Evolutionary conservation across 495 filamentous ascomycete species (phyloP).

Genomic region (Aspergillus indologenus): DNA sequence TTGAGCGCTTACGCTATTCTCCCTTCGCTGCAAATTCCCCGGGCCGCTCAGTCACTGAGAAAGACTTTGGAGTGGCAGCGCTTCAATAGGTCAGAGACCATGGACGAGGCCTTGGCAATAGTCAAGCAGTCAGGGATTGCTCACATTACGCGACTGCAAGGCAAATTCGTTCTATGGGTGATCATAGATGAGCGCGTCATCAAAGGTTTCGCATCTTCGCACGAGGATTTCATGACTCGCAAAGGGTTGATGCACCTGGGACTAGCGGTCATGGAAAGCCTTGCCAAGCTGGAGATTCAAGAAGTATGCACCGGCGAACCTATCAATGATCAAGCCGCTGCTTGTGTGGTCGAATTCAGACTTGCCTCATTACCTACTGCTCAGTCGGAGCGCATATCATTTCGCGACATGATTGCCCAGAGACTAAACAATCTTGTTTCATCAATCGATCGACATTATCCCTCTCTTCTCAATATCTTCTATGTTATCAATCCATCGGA

Average conservation of each 20-base stretch:
- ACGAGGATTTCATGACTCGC: not conserved
- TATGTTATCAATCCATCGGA: constrained; percentile 8
- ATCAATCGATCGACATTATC: not conserved
- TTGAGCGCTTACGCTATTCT: not conserved
- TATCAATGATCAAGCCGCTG: not conserved
- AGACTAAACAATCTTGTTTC: not conserved
- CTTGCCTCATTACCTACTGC: not conserved
- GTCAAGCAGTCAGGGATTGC: not conserved
- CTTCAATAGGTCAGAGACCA: not conserved
- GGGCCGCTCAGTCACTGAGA: not conserved
- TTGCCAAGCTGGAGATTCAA: not conserved
- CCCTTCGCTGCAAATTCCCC: not conserved
- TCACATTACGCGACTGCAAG: not conserved
- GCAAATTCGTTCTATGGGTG: not conserved
- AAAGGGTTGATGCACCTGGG: not conserved
- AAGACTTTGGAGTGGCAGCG: constrained; percentile 2
- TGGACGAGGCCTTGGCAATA: not conserved
- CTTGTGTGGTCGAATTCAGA: constrained; percentile 4
- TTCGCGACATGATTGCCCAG: not conserved
- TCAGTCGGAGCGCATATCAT: not conserved
- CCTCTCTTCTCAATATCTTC: not conserved
- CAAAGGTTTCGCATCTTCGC: not conserved
- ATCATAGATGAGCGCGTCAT: not conserved
- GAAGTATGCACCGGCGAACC: not conserved
- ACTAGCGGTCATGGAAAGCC: not conserved